Conservation (phyloP, 2,329 filamentous ascomycete species). For the Pseudocercospora crystallina region DNA sequence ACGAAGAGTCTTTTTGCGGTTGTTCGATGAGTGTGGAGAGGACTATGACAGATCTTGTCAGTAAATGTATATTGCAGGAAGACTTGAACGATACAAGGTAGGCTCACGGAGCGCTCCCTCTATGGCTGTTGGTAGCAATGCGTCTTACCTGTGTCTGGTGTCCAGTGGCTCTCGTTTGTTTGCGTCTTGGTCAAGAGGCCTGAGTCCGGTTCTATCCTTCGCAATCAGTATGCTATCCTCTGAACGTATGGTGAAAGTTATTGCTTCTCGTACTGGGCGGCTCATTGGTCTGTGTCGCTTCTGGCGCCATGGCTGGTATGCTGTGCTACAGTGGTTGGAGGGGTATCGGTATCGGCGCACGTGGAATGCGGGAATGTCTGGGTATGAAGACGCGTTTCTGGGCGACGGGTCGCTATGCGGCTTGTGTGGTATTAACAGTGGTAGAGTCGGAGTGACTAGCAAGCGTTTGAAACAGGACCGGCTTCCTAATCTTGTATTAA, state of each 20-base stretch:
- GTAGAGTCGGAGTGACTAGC: too few relatives aligned
- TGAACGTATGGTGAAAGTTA: too few relatives aligned
- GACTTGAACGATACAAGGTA: conserved; percentile 5
- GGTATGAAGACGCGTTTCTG: too few relatives aligned
- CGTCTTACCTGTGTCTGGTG: conserved; percentile 43
- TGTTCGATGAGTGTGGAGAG: conserved; percentile 62
- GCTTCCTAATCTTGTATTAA: too few relatives aligned
- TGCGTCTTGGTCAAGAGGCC: conserved; percentile 35
- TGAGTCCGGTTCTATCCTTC: conserved; percentile 33
- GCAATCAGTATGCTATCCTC: background rate
- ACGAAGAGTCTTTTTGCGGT: conserved; percentile 61
- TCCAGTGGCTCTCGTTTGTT: conserved; percentile 39
- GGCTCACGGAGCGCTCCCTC: conserved; percentile 20
- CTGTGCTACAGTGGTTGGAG: background rate
- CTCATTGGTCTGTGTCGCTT: conserved; percentile 44
- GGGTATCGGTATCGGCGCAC: too few relatives aligned
- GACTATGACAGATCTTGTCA: conserved; percentile 45
- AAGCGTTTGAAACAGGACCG: too few relatives aligned
- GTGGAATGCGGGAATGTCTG: too few relatives aligned
- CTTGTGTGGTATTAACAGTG: too few relatives aligned
- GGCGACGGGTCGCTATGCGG: too few relatives aligned
- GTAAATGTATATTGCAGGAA: background rate
- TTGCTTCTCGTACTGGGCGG: conserved; percentile 31
- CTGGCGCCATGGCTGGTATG: conserved; percentile 24
- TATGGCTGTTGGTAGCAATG: background rate